Base-by-base conservation (phyloP, 441 rosid genomes). In the Capsella rubella region DNA sequence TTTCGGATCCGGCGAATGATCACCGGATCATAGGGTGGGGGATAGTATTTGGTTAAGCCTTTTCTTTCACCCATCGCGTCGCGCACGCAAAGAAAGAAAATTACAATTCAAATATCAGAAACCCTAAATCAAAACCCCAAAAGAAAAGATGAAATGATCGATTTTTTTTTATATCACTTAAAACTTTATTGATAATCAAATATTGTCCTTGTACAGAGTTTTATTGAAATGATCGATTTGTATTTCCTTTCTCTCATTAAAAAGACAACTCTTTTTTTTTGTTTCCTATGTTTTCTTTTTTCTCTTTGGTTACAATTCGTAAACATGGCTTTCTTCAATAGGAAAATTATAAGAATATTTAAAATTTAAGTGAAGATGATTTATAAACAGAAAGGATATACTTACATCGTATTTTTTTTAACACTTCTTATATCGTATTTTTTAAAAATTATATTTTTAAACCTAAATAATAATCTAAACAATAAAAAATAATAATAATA, bases 31-130 rank as follows among this genome's bases (percentile, higher is more conserved):
- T 59, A 71, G 31, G 5, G 6, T 59, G 59, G 51, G 29, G 67
- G 59, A 27, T 1, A 2, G 18, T 71, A 59, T 37, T 71, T 37
- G 60, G 27, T 71, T 5, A 28, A 8, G 8, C 0, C 60, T 60
- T 71, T 71, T 32, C 75, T 45, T 28, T 60, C 60, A 28, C 52
- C 43, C 74, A 68, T 21, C 25, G 25, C 25, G 25, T 68, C 49
- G 49, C 6, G 65, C 25, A 45, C 21, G n/a, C 50, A 45, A 46
- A 46, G 51, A 46, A 46, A 16, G 53, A 49, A 49, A 5, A 14
- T 16, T 43, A 14, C 8, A 14, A 45, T 14, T 45, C 46, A 42
- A 42, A 42, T 34, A 8, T 14, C 2, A 42, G 46, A 42, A 42
- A 13, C 18, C 47, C 49, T 6, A 45, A 45, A 45, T 45, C 49